These are phyloP conservation scores for Babesia ovis DNA, from an alignment of 169 alveolate species.

Conservation along the genomic window DNA sequence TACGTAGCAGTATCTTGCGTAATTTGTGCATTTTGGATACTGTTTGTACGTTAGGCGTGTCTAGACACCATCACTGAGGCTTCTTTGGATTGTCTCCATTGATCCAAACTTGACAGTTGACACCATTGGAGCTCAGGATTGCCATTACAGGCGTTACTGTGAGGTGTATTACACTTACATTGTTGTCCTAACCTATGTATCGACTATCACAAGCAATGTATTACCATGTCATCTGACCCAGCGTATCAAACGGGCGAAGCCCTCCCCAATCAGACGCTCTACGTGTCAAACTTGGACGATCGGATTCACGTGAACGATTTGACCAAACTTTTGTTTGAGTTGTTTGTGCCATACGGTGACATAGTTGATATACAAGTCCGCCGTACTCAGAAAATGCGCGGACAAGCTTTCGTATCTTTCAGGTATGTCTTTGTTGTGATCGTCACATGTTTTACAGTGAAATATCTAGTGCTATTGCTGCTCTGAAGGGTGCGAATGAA, in stretches of 20 bases:
- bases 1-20: conserved; percentile 89
- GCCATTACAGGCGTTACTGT: too few relatives aligned
- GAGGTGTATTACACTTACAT: too few relatives aligned
- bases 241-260: conserved; percentile 64
- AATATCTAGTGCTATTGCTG: conserved; percentile 81
- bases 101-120: too few relatives aligned
- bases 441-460: conserved; percentile 45
- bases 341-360: conserved; percentile 79
- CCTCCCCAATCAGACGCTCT: conserved; percentile 83
- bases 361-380: conserved; percentile 76
- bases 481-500: conserved; percentile 79
- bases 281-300: conserved; percentile 81
- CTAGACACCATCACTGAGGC: background rate
- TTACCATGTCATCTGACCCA: conserved; percentile 15
- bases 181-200: background rate
- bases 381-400: conserved; percentile 73
- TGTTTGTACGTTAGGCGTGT: conserved; percentile 80
- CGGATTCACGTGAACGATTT: conserved; percentile 73
- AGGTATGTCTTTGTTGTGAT: conserved; percentile 24
- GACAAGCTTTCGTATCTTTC: conserved; percentile 85
- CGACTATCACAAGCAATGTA: background rate
- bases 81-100: too few relatives aligned
- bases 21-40: conserved; percentile 84
- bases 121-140: too few relatives aligned
- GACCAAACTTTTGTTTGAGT: conserved; percentile 75